Evolutionary conservation across 345 rosid genomes (phyloP).

Genomic region (Eucalyptus erythrocorys): DNA sequence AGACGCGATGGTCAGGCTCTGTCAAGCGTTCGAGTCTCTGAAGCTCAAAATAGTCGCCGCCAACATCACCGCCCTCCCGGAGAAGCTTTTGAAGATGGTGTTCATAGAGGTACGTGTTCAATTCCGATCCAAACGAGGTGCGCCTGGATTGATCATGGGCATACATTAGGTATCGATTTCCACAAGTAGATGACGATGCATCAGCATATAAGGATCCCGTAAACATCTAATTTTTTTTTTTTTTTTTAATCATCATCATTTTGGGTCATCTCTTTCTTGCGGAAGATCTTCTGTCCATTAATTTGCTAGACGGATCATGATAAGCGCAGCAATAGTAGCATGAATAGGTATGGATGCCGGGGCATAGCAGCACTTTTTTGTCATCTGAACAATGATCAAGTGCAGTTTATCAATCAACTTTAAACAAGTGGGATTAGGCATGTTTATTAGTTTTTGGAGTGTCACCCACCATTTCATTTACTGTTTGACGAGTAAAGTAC

Average conservation of each 20-base stretch:
- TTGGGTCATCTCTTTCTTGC: neutral
- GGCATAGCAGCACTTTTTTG: neutral
- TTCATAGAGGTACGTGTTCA: constrained; percentile 50
- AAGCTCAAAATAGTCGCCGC: constrained; percentile 64
- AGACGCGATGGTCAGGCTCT: constrained; percentile 75
- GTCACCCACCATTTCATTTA: neutral
- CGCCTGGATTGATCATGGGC: neutral
- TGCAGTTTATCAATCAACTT: neutral
- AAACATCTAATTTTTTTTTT: neutral
- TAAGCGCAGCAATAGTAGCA: neutral
- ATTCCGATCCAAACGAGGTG: neutral
- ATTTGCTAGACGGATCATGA: neutral
- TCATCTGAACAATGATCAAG: neutral
- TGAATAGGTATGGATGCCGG: neutral
- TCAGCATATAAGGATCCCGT: neutral
- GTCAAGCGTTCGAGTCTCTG: constrained; percentile 67
- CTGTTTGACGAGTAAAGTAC: neutral
- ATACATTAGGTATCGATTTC: neutral
- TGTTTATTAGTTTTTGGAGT: neutral
- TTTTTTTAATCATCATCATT: neutral
- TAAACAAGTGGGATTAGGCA: neutral
- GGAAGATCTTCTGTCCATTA: neutral
- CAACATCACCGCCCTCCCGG: constrained; percentile 54
- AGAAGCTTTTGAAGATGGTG: constrained; percentile 53
- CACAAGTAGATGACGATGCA: neutral